Evolutionary conservation across 306 rosid species (phyloP), one percentile per base, ranked within the genome.

Genomic region (Biancaea sappan): DNA sequence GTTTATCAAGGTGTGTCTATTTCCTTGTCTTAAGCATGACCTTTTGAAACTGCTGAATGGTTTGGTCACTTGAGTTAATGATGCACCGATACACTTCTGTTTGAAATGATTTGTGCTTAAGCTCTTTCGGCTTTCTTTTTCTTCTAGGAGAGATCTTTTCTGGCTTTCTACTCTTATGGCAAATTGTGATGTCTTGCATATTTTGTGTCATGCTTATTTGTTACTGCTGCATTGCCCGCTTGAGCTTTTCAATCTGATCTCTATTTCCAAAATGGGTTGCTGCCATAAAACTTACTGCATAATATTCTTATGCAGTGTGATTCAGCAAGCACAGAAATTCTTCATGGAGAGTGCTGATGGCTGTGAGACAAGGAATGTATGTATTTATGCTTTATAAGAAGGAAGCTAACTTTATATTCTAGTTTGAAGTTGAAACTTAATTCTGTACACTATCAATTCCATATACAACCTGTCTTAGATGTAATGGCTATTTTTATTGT

Each of bases 241-340:
- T 47, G n/a, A 60, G 71, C 73, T 63, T 59, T 69, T 75, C 31
- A 76, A 19, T 50, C 32, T 80, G 77, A 57, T 15, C 61, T 74
- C 62, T 65, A 66, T 71, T 79, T 60, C 16, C 26, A 43, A 58
- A 4, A 56, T 9, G 25, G 11, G 13, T 59, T 59, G 25, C 43
- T 59, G 40, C 66, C 24, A 59, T 10, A 31, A 9, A 59, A 59
- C 43, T 31, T 34, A 10, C 19, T 61, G 0, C 25, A 38, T 71
- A 66, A 67, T 53, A 34, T 34, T 51, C 66, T 58, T 34, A 54
- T 70, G n/a, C 66, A 95, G 99, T 85, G 85, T 92, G 83, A 88
- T 88, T 88, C 96, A 86, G 76, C 93, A 87, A 81, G 93, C 77
- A 56, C 97, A 95, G 71, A 92, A 88, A 31, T 68, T 84, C 66